Base-by-base conservation (phyloP, 345 rosid genomes). In the Lepidium didymum region DNA sequence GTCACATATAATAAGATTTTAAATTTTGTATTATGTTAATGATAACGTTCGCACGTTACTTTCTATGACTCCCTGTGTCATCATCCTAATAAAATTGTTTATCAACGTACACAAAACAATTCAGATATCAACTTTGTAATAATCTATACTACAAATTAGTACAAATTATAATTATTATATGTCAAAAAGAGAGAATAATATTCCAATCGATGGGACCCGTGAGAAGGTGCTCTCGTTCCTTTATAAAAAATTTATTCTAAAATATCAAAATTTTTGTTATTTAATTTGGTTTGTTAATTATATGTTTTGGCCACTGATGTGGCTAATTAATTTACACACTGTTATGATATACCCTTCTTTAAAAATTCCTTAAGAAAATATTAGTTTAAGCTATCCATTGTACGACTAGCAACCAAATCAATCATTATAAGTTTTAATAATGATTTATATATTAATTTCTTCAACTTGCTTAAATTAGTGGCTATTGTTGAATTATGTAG, bases 351-450 rank as follows among this genome's bases (percentile, higher is more conserved):
- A 62, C 46, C 49, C 57, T 47, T 55, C 56, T 43, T 45, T 74
- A 18, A 7, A 53, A 37, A 67, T 54, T 68, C 52, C 55, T 18
- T 49, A 14, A 50, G 8, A 55, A 29, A 75, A 38, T 55, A 55
- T 68, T 75, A 55, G 50, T 75, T 68, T 62, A 75, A 68, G 70
- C 54, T 68, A 68, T 69, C 70, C 59, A 46, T 68, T 68, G 78
- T 68, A 75, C 78, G 78, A 62, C 69, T 75, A 55, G 60, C 65
- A 68, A 62, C 53, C 78, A 75, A 68, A 62, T 75, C 78, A 75
- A 75, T 75, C 78, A 75, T 75, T 68, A 60, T 74, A 51, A 31
- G 61, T 58, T 67, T 67, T 74, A 13, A 59, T 60, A 52, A 59
- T 50, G 42, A 27, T 18, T 54, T n/a, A 45, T 60, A 53, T 37